Evolutionary conservation across 768 basidiomycete genomes (phyloP), one percentile per base, ranked within the genome.

Genomic region (Psilocybe azurescens): DNA sequence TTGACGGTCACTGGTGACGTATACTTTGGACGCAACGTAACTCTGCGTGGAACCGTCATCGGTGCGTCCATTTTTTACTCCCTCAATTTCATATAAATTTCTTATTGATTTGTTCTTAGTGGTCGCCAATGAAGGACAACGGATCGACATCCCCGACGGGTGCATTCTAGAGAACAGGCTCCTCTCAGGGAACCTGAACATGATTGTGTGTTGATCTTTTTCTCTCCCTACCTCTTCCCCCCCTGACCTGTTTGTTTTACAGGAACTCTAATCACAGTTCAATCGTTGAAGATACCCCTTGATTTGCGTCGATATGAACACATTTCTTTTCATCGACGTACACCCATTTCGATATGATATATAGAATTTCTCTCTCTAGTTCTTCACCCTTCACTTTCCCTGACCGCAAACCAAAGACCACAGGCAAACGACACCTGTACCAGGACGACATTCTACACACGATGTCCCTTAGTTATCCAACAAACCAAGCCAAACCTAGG

Each of bases 1-100:
- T 83, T 97, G 76, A 97, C 96, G 9, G 93, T 97, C 44, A 89
- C 91, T 46, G 95, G 94, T 44, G 93, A 96, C 74, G 93, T 96
- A 36, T 87, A 89, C 80, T 95, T 97, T 74, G 94, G 94, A 20
- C 87, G 90, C 61, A 91, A 91, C 70, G 89, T 94, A 33, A 92
- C 90, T 28, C 83, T 97, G 50, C 87, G 91, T 29, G 94, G 95
- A 5, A 97, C 95, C 36, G 94, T 96, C 70, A 95, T 97, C 67
- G 84, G 87, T 86, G 57, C 13, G 72, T 65, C 20, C 30, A 51
- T 16, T 58, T 32, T 20, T 50, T 24, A 13, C 36, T 50, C 9
- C 9, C 9, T 28, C 32, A 16, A 24, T 30, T 44, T 18, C 6
- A 2, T 29, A 18, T 24, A 28, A 33, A 33, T n/a, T 53, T 60